These are phyloP conservation scores for Yamadazyma conglobata DNA, from an alignment of 1,139 yeast genomes.

Conservation along the genomic window DNA sequence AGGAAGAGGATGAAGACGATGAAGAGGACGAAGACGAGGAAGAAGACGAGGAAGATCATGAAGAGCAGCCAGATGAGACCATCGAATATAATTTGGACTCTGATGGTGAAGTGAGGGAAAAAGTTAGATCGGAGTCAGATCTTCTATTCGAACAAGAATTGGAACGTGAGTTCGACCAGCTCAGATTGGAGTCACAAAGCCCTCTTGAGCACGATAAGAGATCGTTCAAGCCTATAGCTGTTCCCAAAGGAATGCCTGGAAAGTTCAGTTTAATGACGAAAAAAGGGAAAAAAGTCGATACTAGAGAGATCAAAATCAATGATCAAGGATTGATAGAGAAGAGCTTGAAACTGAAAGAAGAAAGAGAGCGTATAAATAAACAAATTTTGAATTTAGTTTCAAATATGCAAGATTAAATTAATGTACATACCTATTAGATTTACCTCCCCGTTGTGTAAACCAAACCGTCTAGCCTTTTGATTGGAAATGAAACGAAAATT, in stretches of 20 bases:
- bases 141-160: slow-evolving; percentile 47
- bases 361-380: slow-evolving; percentile 26
- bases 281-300: slow-evolving; percentile 43
- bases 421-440: too few species aligned
- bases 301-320: slow-evolving; percentile 42
- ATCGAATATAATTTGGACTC: slow-evolving; percentile 10
- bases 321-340: slow-evolving; percentile 47
- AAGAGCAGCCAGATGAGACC: slow-evolving; percentile 11
- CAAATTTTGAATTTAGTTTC: slow-evolving; percentile 41
- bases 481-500: too few species aligned
- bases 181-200: slow-evolving; percentile 4
- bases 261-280: slow-evolving; percentile 54
- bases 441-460: too few species aligned
- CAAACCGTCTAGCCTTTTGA: too few species aligned
- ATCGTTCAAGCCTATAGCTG: neutral
- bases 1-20: slow-evolving; percentile 12
- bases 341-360: slow-evolving; percentile 28
- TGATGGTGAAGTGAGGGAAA: slow-evolving; percentile 2
- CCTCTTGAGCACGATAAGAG: neutral
- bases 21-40: slow-evolving; percentile 11
- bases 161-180: slow-evolving; percentile 47
- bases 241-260: slow-evolving; percentile 13
- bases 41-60: slow-evolving; percentile 10
- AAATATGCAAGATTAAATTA: slow-evolving; percentile 27
- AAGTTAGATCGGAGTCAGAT: slow-evolving; percentile 1